Evolutionary conservation across 106 monocot species (phyloP).

Genomic region (Alisma plantagoaquatica): DNA sequence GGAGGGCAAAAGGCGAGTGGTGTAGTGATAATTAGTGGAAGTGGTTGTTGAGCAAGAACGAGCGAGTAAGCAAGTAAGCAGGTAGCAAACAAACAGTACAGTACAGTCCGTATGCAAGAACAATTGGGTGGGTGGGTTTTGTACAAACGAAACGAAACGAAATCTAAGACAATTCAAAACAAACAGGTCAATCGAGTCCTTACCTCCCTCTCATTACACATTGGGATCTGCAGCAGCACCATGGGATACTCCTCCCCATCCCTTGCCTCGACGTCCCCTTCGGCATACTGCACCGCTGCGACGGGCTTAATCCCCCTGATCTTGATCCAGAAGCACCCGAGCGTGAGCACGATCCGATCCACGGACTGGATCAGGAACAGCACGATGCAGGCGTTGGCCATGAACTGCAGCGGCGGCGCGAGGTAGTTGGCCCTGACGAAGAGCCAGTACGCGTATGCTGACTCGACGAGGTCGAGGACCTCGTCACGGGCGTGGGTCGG

Average conservation of each 20-base stretch:
- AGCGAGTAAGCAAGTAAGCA: too few relatives aligned
- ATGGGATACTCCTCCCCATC: conserved; percentile 33
- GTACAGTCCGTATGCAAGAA: too few relatives aligned
- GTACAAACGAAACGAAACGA: too few relatives aligned
- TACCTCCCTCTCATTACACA: conserved; percentile 75
- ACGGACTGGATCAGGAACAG: conserved; percentile 49
- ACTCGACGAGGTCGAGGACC: conserved; percentile 20
- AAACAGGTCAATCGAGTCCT: too few relatives aligned
- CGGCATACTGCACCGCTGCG: conserved; percentile 10
- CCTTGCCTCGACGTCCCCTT: conserved; percentile 29
- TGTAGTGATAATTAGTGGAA: too few relatives aligned
- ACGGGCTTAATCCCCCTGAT: conserved; percentile 17
- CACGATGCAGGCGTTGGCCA: conserved; percentile 43
- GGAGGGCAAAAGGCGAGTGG: too few relatives aligned
- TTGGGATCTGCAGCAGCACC: conserved; percentile 64
- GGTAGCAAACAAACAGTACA: too few relatives aligned
- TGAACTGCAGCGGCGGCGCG: conserved; percentile 41
- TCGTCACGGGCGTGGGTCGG: conserved; percentile 22
- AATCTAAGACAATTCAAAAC: too few relatives aligned
- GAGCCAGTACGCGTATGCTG: conserved; percentile 41
- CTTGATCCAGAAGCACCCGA: conserved; percentile 51
- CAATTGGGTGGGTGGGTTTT: too few relatives aligned
- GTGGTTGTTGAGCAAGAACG: too few relatives aligned
- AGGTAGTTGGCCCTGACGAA: conserved; percentile 32
- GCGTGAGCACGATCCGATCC: conserved; percentile 37